Evolutionary conservation across 2,329 filamentous ascomycete genomes (phyloP), one percentile per base, ranked within the genome.

Genomic region (Fusarium algeriense): DNA sequence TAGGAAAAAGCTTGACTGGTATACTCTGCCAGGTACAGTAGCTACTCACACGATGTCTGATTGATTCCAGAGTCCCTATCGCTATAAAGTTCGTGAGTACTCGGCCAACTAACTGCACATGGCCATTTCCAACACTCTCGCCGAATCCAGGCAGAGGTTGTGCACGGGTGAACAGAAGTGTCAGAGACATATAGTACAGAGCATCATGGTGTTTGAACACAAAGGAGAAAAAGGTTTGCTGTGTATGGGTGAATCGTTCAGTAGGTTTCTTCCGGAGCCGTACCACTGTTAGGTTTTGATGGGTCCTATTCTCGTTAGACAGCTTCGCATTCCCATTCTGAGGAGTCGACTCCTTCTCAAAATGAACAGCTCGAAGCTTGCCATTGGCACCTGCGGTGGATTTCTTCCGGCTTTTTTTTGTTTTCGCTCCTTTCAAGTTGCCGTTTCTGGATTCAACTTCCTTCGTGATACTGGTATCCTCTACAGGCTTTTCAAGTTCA

Each of bases 51-150:
- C 68, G 32, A 20, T 35, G 58, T 34, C 74, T 70, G 3, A 76
- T 23, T 8, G 76, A 70, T 54, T 77, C 76, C 30, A 75, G 13
- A 12, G 64, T 73, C 23, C 75, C 76, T 17, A 77, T 49, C 7
- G 69, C 37, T 19, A 67, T 54, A 53, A 74, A 77, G 46, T 60
- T 65, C 13, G 60, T 46, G n/a, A 77, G 26, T 32, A 70, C 49
- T 26, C 70, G 74, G 6, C 48, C 58, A 38, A 53, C 20, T 60
- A 43, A 56, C 35, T 52, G 49, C 32, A 54, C 28, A 34, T 23
- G n/a, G 17, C 13, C 28, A 19, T 43, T 38, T n/a, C 30, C 50
- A 10, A 15, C 30, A 34, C 23, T 23, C 17, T 43, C 15, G 8
- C 44, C 43, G 17, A 65, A 28, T 11, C 46, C 55, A 30, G 64